These are phyloP conservation scores for Dalbergia cultrata DNA, from an alignment of 306 rosid species.

Conservation along the genomic window DNA sequence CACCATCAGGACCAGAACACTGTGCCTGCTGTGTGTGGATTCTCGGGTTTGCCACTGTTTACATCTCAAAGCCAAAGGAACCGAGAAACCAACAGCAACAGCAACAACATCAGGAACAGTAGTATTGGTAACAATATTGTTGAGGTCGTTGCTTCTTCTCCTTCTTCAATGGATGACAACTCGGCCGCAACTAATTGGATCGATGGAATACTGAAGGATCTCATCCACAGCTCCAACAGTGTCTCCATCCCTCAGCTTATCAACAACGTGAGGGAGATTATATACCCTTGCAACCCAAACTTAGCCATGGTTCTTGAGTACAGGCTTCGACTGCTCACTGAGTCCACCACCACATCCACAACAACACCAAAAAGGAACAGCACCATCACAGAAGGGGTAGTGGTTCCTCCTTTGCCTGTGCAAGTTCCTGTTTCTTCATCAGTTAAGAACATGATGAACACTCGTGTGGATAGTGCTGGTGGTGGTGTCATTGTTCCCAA, in stretches of 20 bases:
- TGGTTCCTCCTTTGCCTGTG: conserved; percentile 1
- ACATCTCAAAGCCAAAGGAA: conserved; percentile 69
- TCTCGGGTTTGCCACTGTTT: conserved; percentile 90
- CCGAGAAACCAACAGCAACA: conserved; percentile 16
- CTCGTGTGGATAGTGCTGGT: conserved; percentile 4
- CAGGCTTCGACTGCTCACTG: conserved; percentile 73
- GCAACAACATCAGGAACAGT: neutral
- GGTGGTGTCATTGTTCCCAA: conserved; percentile 10
- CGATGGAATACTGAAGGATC: conserved; percentile 87
- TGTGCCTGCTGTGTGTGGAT: conserved; percentile 81
- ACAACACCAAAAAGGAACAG: conserved; percentile 33
- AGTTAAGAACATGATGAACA: neutral
- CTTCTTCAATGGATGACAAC: conserved; percentile 67
- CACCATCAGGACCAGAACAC: conserved; percentile 32
- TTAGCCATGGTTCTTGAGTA: conserved; percentile 90
- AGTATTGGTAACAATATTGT: conserved; percentile 22
- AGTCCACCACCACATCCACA: conserved; percentile 14
- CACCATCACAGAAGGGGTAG: conserved; percentile 15
- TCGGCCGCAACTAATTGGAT: conserved; percentile 85
- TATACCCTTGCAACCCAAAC: conserved; percentile 94
- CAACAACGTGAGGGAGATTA: conserved; percentile 88
- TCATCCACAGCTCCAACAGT: conserved; percentile 75
- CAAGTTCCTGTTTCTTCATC: conserved; percentile 1
- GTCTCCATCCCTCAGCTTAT: conserved; percentile 94
- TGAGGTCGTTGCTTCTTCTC: conserved; percentile 41